Evolutionary conservation across 169 alveolate genomes (phyloP).

Genomic region (Condylostoma magnum): DNA sequence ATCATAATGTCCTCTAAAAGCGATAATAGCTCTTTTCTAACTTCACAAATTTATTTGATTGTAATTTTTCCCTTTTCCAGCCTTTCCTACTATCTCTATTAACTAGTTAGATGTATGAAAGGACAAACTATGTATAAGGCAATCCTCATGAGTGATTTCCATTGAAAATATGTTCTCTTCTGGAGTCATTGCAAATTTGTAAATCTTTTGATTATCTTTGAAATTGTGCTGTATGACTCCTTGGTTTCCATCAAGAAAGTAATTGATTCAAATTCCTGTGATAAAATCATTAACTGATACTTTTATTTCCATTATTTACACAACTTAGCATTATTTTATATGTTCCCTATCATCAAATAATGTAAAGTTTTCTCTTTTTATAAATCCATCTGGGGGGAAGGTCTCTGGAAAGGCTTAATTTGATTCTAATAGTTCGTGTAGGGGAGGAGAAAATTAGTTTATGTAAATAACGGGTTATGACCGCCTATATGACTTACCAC

Average conservation of each 20-base stretch:
- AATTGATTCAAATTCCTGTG: not conserved
- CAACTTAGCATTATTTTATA: slow-evolving; percentile 15
- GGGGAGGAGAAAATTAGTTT: not conserved
- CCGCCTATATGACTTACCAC: not conserved
- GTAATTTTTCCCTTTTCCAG: not conserved
- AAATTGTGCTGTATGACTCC: not conserved
- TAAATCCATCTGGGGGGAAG: slow-evolving; percentile 6
- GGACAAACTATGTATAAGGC: no score
- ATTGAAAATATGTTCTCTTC: no score
- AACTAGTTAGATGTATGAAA: not conserved
- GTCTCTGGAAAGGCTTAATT: not conserved
- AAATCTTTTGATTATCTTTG: not conserved
- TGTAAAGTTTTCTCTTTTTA: not conserved
- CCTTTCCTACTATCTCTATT: not conserved
- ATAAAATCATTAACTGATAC: not conserved
- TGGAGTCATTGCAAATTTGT: no score
- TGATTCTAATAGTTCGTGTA: not conserved
- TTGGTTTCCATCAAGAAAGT: not conserved
- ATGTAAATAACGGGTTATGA: not conserved
- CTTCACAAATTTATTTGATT: not conserved
- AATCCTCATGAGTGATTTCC: no score
- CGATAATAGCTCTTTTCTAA: not conserved
- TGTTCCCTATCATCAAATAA: slow-evolving; percentile 8
- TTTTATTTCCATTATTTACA: not conserved
- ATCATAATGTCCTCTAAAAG: not conserved